Percentiles rank a stretch among this genome's conserved stretches.
These are phyloP conservation scores for Orobanche coerulescens DNA, from an alignment of 257 asterid genomes.

Conservation along the genomic window DNA sequence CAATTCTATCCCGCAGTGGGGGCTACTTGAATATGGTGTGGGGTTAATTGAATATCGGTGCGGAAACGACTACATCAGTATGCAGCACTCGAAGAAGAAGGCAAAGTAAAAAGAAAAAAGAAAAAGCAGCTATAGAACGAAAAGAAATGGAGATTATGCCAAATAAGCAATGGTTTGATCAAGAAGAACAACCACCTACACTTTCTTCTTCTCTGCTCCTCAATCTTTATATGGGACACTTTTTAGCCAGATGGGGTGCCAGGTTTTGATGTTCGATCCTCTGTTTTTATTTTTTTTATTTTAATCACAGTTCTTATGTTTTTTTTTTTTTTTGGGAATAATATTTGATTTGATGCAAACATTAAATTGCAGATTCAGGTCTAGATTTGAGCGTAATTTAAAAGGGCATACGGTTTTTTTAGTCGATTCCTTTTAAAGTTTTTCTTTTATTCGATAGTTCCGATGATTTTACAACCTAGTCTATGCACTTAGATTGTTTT, in stretches of 20 bases:
- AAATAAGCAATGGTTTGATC: slow-evolving; percentile 24
- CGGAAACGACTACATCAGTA: not conserved
- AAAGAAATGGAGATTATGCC: too few species aligned
- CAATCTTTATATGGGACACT: slow-evolving; percentile 71
- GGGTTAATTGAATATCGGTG: not conserved
- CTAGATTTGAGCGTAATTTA: too few species aligned
- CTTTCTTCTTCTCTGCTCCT: slow-evolving; percentile 40
- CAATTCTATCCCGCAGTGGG: too few species aligned
- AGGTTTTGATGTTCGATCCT: slow-evolving; percentile 44
- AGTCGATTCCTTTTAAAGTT: too few species aligned
- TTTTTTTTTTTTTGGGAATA: not conserved
- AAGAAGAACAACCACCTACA: slow-evolving; percentile 26
- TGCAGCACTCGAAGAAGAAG: slow-evolving; percentile 12
- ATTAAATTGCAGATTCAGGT: too few species aligned
- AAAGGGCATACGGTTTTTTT: too few species aligned
- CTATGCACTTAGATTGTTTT: too few species aligned
- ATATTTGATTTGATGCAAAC: too few species aligned
- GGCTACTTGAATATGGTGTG: too few species aligned
- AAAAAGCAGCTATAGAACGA: too few species aligned
- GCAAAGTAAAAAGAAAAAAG: not conserved
- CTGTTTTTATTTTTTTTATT: not conserved
- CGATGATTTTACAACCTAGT: too few species aligned
- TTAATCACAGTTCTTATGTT: not conserved
- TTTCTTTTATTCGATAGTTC: not conserved
- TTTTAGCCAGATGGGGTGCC: slow-evolving; percentile 97